Evolutionary conservation across 2,329 filamentous ascomycete genomes (phyloP).

Genomic region (Aspergillus awamori): DNA sequence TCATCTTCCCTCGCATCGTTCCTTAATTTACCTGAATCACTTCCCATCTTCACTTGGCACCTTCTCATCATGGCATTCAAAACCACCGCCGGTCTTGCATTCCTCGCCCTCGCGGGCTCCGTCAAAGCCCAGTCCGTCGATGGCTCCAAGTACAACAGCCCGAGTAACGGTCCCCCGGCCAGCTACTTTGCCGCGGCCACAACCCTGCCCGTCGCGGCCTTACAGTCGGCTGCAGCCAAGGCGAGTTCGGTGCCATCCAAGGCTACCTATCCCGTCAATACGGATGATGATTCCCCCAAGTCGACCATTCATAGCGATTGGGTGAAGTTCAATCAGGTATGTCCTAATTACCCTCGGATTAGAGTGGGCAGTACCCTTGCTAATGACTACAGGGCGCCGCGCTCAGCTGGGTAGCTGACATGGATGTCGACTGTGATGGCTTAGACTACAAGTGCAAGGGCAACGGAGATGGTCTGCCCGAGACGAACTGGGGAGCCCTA

Average conservation of each 20-base stretch:
- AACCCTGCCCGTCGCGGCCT: slow-evolving; percentile 27
- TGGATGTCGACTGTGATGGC: slow-evolving; percentile 40
- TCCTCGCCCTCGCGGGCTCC: background rate
- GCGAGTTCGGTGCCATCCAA: slow-evolving; percentile 26
- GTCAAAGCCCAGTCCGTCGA: slow-evolving; percentile 19
- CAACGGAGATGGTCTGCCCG: slow-evolving; percentile 29
- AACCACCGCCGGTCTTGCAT: background rate
- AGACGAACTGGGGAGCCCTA: slow-evolving; percentile 35
- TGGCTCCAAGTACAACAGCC: slow-evolving; percentile 27
- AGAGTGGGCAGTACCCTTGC: background rate
- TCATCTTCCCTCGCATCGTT: background rate
- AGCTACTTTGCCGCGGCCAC: slow-evolving; percentile 32
- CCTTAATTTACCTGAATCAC: background rate
- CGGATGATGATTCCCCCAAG: slow-evolving; percentile 18
- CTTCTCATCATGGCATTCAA: background rate
- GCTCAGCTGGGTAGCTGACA: slow-evolving; percentile 34
- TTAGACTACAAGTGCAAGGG: slow-evolving; percentile 34
- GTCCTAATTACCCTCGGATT: background rate
- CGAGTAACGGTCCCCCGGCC: slow-evolving; percentile 26
- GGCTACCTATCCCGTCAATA: slow-evolving; percentile 30
- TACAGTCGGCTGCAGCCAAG: slow-evolving; percentile 29
- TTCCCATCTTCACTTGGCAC: no score
- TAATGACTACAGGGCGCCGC: slow-evolving; percentile 29
- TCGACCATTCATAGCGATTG: slow-evolving; percentile 36
- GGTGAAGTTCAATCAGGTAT: slow-evolving; percentile 27